Evolutionary conservation across 768 basidiomycete species (phyloP).

Genomic region (Termitomyces sp.): DNA sequence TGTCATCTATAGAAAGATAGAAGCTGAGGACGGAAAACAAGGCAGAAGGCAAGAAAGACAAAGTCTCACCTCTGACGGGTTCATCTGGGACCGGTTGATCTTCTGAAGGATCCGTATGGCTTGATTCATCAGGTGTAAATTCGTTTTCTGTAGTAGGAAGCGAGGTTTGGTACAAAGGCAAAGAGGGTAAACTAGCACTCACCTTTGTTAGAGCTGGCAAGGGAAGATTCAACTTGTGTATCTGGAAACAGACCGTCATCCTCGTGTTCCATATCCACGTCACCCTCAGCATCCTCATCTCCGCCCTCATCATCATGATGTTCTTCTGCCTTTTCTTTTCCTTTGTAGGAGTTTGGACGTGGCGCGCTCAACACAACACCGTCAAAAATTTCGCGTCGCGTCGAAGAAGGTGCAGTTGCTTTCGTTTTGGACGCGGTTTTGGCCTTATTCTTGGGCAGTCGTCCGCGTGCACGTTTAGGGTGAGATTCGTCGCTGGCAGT

Average conservation of each 20-base stretch:
- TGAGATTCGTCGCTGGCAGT: background rate
- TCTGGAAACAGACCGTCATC: conserved; percentile 1
- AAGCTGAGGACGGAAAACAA: background rate
- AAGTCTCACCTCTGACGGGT: background rate
- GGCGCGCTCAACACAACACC: conserved; percentile 11
- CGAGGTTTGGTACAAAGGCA: background rate
- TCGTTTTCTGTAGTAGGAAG: conserved; percentile 10
- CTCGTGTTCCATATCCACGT: conserved; percentile 5
- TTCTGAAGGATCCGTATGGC: background rate
- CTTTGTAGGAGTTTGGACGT: background rate
- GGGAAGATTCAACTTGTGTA: conserved; percentile 13
- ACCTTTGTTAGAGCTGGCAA: conserved; percentile 20
- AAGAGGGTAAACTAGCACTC: background rate
- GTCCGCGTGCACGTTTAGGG: conserved; percentile 8
- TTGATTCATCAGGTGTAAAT: background rate
- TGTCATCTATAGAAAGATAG: conserved; percentile 1
- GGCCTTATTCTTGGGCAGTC: background rate
- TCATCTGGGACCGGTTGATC: background rate
- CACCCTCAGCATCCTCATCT: conserved; percentile 10
- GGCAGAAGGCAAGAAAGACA: background rate
- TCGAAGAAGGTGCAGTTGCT: background rate
- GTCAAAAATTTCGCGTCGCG: conserved; percentile 15
- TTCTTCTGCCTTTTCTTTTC: conserved; percentile 10
- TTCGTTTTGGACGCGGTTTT: background rate
- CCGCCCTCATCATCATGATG: background rate